These are phyloP conservation scores for Yarrowia sp. DNA, from an alignment of 805 yeast genomes.

Conservation along the genomic window DNA sequence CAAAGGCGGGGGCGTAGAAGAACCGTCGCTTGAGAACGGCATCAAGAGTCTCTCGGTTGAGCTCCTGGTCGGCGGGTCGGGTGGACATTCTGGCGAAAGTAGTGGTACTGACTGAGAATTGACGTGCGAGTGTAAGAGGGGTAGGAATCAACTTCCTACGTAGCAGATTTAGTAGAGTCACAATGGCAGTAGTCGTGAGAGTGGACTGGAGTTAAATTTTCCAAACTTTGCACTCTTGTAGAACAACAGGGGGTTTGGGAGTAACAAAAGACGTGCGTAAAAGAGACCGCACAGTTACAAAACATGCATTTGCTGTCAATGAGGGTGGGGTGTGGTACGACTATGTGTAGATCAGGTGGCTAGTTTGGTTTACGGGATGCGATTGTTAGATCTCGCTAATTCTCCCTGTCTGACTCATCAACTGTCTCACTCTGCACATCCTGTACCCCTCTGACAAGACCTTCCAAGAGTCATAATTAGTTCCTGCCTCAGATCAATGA, in stretches of 20 bases:
- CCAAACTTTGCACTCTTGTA: slow-evolving; percentile 35
- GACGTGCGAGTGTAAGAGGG: slow-evolving; percentile 6
- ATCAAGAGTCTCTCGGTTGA: slow-evolving; percentile 88
- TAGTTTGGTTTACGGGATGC: no score
- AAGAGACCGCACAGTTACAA: neutral
- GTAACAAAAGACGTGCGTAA: neutral
- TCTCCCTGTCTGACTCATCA: neutral
- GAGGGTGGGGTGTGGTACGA: no score
- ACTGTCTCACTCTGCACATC: neutral
- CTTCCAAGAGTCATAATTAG: slow-evolving; percentile 6
- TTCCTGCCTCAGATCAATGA: neutral
- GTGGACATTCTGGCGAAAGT: slow-evolving; percentile 42
- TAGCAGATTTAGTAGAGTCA: slow-evolving; percentile 29
- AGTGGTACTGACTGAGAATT: slow-evolving; percentile 7
- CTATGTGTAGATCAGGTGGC: no score
- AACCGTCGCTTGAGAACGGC: slow-evolving; percentile 92
- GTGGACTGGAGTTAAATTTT: slow-evolving; percentile 39
- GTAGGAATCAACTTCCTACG: slow-evolving; percentile 37
- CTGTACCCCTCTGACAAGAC: neutral
- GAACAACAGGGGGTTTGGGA: slow-evolving; percentile 8
- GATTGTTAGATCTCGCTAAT: no score
- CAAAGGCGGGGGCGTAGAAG: slow-evolving; percentile 97
- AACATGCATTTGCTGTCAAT: slow-evolving; percentile 12
- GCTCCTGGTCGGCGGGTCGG: slow-evolving; percentile 49
- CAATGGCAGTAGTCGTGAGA: slow-evolving; percentile 36